These are phyloP conservation scores for Venturia nashicola DNA, from an alignment of 2,329 filamentous ascomycete genomes.

Conservation along the genomic window DNA sequence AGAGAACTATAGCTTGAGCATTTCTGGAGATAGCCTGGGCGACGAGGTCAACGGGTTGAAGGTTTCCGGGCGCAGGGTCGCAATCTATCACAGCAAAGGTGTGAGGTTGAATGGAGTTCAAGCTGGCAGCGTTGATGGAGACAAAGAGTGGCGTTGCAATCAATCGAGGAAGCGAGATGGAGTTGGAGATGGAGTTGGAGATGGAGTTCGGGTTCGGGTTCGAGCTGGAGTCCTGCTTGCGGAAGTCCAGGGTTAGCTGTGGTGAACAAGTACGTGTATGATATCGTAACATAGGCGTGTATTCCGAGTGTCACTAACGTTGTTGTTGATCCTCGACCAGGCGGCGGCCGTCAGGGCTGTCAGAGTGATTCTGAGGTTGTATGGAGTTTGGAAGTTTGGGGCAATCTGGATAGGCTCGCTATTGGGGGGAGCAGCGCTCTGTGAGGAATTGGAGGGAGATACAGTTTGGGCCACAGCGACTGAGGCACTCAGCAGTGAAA, in stretches of 20 bases:
- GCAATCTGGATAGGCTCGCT: background rate
- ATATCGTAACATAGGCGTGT: too few relatives aligned
- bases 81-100: conserved; percentile 5
- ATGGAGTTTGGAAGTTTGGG: background rate
- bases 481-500: background rate
- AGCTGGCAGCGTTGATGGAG: background rate
- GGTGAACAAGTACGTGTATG: background rate
- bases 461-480: background rate
- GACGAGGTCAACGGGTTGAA: background rate
- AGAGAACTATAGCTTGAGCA: conserved; percentile 6
- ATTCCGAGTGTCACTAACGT: background rate
- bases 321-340: background rate
- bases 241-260: background rate
- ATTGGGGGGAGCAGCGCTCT: background rate
- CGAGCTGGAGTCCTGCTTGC: background rate
- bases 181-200: too few relatives aligned
- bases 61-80: background rate
- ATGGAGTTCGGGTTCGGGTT: too few relatives aligned
- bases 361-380: background rate
- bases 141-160: background rate
- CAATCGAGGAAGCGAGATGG: background rate
- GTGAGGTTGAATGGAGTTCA: background rate
- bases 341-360: background rate
- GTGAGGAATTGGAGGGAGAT: background rate
- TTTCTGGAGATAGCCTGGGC: background rate